Conservation (phyloP, 257 asterid genomes). For the Solanum boliviense region DNA sequence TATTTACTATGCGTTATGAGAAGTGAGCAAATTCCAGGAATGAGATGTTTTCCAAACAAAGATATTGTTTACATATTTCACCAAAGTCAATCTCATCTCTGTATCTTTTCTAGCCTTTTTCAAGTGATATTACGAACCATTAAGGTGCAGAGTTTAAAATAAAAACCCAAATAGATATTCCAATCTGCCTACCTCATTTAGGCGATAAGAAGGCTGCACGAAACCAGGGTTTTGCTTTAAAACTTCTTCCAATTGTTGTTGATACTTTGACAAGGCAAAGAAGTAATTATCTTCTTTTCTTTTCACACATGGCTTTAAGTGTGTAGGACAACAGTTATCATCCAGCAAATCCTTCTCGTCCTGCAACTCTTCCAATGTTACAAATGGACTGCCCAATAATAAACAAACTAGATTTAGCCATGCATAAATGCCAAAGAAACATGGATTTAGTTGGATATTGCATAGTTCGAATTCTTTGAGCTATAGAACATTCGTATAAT, state of each 20-base stretch:
- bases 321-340: slow-evolving; percentile 75
- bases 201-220: slow-evolving; percentile 84
- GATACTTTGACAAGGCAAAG: slow-evolving; percentile 92
- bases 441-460: not conserved
- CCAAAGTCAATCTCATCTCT: not conserved
- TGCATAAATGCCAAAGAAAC: not conserved
- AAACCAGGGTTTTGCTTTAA: slow-evolving; percentile 61
- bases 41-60: not conserved
- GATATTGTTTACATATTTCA: not conserved
- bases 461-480: not conserved
- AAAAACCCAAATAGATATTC: not conserved
- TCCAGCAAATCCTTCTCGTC: slow-evolving; percentile 90
- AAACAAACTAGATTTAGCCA: not conserved
- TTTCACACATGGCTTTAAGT: slow-evolving; percentile 73
- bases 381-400: slow-evolving; percentile 1
- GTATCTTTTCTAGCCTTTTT: not conserved
- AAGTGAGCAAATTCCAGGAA: not conserved
- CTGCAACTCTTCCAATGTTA: slow-evolving; percentile 28
- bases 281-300: slow-evolving; percentile 95
- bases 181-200: slow-evolving; percentile 57
- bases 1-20: not conserved
- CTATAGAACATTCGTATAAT: not conserved
- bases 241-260: slow-evolving; percentile 52
- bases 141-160: not conserved
- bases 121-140: not conserved